Percentiles rank a stretch among this genome's conserved stretches.
phyloP scores from a whole-genome alignment of 768 basidiomycete genomes.

The Agrocybe praecox region DNA sequence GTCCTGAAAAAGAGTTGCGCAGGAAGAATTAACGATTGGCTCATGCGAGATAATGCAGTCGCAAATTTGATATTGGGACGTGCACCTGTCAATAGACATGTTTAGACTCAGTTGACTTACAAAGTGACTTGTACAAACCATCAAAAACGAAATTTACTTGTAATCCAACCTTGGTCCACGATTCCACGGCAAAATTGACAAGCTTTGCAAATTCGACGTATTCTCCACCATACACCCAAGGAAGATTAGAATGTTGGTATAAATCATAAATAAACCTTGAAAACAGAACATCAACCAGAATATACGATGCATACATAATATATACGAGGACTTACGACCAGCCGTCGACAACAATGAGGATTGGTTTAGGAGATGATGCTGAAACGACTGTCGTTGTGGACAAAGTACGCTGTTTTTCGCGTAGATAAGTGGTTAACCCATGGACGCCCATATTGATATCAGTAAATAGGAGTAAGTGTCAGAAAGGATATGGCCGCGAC shows the following conservation, averaged over 20 bases:
- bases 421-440: conserved; percentile 54
- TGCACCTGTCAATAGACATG: conserved; percentile 51
- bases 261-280: conserved; percentile 77
- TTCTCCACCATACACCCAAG: conserved; percentile 90
- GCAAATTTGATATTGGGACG: conserved; percentile 73
- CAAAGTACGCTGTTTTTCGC: conserved; percentile 47
- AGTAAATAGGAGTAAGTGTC: too few relatives aligned
- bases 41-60: conserved; percentile 62
- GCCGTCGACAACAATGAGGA: conserved; percentile 74
- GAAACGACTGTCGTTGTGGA: conserved; percentile 32
- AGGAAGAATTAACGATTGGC: conserved; percentile 58
- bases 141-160: conserved; percentile 80
- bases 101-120: conserved; percentile 5
- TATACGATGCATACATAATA: conserved; percentile 8
- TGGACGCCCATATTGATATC: conserved; percentile 47
- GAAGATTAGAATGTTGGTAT: conserved; percentile 57
- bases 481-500: neutral
- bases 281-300: conserved; percentile 6
- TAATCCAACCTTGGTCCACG: conserved; percentile 72
- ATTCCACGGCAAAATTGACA: conserved; percentile 52
- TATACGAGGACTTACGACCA: conserved; percentile 84
- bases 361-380: conserved; percentile 22
- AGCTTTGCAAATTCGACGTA: conserved; percentile 57
- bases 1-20: conserved; percentile 82
- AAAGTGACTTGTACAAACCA: conserved; percentile 46